Base-by-base conservation (phyloP, 352 stramenopile species). In the Phytopythium montanum region DNA sequence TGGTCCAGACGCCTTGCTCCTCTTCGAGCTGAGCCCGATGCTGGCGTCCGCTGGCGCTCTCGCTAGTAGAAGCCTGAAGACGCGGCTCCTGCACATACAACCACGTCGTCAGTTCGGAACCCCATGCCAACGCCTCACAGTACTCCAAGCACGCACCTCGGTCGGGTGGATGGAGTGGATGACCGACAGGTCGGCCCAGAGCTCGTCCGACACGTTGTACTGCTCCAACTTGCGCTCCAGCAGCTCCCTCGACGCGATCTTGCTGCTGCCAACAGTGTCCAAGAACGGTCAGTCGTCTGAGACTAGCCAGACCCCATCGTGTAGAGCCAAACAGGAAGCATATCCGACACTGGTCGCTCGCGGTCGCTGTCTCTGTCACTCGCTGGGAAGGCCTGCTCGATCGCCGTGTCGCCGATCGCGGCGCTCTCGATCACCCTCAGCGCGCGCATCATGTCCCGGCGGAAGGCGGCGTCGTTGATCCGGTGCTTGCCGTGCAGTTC, bases 371-470 rank as follows among this genome's bases (percentile, higher is more conserved):
- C 49, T 4, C 10, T 19, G 28, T 48, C 16, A 23, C 42, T 23
- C 10, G 55, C 54, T 33, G 66, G 65, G 45, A 89, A 81, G 21
- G 65, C 62, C 8, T 69, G 55, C 57, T 89, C 81, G n/a, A 91
- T 79, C 42, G 75, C 61, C 12, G 80, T 87, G 12, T 69, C 56
- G 0, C 84, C 84, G 53, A 90, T 65, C 9, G 72, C 66, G 21
- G 66, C 57, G 2, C 72, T 65, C 59, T 92, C 80, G 0, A 94
- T 75, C 46, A 65, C 46, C 23, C 58, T 70, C 49, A 94, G 54
- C 25, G 73, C 69, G 23, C 81, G 78, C 62, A 82, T 83, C 72
- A 90, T 82, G 53, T 94, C 81, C n/a, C 84, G 76, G 4, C 79
- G 70, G 53, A 94, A 94, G 23, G 69, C 38, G 16, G 59, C 61